phyloP scores from a whole-genome alignment of 2,329 filamentous ascomycete genomes.

The Phyllosticta citriasiana region DNA sequence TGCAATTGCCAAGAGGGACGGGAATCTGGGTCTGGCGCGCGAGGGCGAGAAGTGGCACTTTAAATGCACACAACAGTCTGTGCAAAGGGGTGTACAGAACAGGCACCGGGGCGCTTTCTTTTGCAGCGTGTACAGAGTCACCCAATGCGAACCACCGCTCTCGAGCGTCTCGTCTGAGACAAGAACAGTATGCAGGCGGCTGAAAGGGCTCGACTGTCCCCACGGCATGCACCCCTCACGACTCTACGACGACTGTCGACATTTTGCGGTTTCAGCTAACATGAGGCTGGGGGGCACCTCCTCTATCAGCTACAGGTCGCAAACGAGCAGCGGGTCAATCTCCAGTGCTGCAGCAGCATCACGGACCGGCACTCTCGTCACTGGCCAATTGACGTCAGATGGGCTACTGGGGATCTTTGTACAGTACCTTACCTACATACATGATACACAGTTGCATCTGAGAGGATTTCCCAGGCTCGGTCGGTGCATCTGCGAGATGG shows the following conservation, averaged over 20 bases:
- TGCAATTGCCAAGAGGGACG: slow-evolving; percentile 5
- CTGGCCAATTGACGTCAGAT: neutral
- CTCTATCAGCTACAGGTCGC: neutral
- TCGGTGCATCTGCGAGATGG: slow-evolving; percentile 11
- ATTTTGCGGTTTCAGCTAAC: neutral
- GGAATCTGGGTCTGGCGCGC: slow-evolving; percentile 5
- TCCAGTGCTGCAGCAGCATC: neutral
- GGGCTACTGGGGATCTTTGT: neutral
- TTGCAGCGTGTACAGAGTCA: slow-evolving; percentile 11
- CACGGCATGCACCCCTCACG: neutral
- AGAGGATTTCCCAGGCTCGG: neutral
- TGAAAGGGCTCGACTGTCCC: slow-evolving; percentile 1
- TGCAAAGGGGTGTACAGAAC: slow-evolving; percentile 9
- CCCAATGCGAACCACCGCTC: slow-evolving; percentile 11
- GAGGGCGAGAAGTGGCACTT: slow-evolving; percentile 9
- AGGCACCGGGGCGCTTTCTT: slow-evolving; percentile 10
- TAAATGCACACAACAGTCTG: slow-evolving; percentile 11
- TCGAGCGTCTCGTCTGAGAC: slow-evolving; percentile 10
- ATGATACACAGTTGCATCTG: neutral
- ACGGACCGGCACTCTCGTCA: neutral
- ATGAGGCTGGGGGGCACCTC: neutral
- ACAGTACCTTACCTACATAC: neutral
- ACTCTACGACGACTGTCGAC: neutral
- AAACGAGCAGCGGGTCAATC: neutral
- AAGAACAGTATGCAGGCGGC: slow-evolving; percentile 11